Percentiles rank a stretch among this genome's conserved stretches.
phyloP scores from a whole-genome alignment of 768 basidiomycete genomes.

The Lentinus brumalis region DNA sequence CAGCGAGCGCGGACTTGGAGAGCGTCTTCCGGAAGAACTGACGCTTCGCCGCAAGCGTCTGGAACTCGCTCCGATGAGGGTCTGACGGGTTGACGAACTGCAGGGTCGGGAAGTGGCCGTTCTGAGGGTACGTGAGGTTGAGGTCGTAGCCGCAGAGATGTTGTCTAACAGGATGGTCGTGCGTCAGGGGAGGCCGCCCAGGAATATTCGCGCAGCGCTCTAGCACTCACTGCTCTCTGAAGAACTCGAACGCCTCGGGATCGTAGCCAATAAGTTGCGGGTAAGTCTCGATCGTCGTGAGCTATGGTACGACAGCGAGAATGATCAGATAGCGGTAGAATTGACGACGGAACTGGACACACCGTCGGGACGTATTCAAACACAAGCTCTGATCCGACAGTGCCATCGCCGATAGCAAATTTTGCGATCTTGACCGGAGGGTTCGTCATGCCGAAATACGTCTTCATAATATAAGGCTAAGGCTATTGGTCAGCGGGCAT shows the following conservation, averaged over 20 bases:
- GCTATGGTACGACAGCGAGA: constrained; percentile 33
- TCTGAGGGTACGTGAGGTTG: constrained; percentile 70
- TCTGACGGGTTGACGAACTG: not conserved
- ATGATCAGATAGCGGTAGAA: not conserved
- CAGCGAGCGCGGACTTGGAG: not conserved
- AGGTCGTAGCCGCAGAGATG: constrained; percentile 67
- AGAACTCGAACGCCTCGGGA: constrained; percentile 63
- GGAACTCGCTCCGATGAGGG: not conserved
- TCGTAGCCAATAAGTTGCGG: constrained; percentile 79
- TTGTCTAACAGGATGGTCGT: constrained; percentile 37
- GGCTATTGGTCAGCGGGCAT: not conserved
- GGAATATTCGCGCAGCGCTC: not conserved
- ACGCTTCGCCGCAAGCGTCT: not conserved
- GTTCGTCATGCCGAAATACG: constrained; percentile 61
- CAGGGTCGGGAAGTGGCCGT: constrained; percentile 46
- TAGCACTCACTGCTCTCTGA: constrained; percentile 60
- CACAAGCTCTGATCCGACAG: constrained; percentile 52
- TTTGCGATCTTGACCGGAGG: constrained; percentile 71
- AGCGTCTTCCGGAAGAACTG: constrained; percentile 1
- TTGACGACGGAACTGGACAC: constrained; percentile 19
- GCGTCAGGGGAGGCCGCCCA: not conserved
- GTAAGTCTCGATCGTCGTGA: constrained; percentile 65
- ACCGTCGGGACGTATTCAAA: constrained; percentile 61
- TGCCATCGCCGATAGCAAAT: constrained; percentile 72
- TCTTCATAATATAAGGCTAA: constrained; percentile 76